phyloP scores from a whole-genome alignment of 129 eudicot species.

The Pittosporum tobira region DNA sequence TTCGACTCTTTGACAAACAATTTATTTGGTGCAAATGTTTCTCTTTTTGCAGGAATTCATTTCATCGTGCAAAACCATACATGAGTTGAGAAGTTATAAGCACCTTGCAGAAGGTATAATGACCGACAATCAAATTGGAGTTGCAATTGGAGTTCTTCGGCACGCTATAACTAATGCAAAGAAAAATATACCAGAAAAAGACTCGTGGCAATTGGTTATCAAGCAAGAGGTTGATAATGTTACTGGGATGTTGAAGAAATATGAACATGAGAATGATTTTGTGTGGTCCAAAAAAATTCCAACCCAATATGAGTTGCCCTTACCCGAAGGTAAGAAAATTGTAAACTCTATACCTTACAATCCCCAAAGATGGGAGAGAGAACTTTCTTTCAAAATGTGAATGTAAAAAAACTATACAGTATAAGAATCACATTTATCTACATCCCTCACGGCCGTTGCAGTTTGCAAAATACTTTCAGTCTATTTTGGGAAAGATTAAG shows the following conservation, averaged over 20 bases:
- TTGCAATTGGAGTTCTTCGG: constrained; percentile 46
- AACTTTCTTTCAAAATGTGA: constrained; percentile 41
- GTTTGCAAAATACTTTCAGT: neutral
- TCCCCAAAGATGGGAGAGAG: constrained; percentile 43
- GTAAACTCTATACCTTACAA: constrained; percentile 39
- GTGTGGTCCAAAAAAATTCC: constrained; percentile 61
- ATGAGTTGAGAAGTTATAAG: constrained; percentile 47
- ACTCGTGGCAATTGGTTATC: constrained; percentile 40
- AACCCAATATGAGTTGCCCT: constrained; percentile 37
- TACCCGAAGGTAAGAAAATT: constrained; percentile 42
- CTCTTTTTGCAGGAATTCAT: constrained; percentile 46
- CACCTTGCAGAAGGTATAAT: constrained; percentile 41
- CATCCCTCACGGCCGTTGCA: neutral
- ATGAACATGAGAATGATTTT: constrained; percentile 58
- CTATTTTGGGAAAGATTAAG: too few relatives aligned
- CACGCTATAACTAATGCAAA: constrained; percentile 22
- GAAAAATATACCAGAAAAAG: constrained; percentile 34
- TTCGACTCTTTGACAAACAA: too few relatives aligned
- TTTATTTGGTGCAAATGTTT: neutral
- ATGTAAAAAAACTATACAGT: neutral
- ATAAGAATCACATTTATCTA: neutral
- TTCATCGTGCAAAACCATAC: constrained; percentile 32
- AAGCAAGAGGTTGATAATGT: constrained; percentile 38
- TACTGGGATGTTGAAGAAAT: constrained; percentile 29
- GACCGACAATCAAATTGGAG: constrained; percentile 39